Percentiles rank a stretch among this genome's conserved stretches.
These are phyloP conservation scores for Talaromyces sp. DNA, from an alignment of 2,329 filamentous ascomycete genomes.

Conservation along the genomic window DNA sequence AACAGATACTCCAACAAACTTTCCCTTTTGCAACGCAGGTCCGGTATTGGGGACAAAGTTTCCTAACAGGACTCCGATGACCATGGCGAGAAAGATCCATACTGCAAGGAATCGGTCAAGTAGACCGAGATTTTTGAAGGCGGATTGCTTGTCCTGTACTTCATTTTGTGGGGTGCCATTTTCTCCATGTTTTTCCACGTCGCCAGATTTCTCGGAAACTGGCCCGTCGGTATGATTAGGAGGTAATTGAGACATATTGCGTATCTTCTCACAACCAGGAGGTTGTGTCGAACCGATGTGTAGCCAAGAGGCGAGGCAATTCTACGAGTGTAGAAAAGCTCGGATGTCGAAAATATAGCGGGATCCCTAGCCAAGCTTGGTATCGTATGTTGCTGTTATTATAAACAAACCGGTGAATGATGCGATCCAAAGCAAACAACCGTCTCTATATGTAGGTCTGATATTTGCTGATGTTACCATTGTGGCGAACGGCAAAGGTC, in stretches of 20 bases:
- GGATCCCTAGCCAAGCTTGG: not conserved
- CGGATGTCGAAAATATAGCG: not conserved
- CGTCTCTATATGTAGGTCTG: not conserved
- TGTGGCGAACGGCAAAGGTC: not conserved
- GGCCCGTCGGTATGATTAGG: not conserved
- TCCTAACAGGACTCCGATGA: slow-evolving; percentile 69
- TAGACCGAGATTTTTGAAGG: slow-evolving; percentile 54
- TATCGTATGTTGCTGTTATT: not conserved
- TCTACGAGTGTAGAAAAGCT: not conserved
- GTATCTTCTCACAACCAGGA: no score
- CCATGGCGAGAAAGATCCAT: slow-evolving; percentile 79
- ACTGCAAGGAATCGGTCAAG: slow-evolving; percentile 65
- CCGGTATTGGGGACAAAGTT: slow-evolving; percentile 69
- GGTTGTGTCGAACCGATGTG: not conserved
- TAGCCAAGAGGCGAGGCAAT: not conserved
- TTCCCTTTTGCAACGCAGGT: slow-evolving; percentile 64
- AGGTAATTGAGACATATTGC: not conserved
- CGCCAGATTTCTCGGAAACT: not conserved
- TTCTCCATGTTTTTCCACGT: not conserved
- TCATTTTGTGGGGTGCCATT: not conserved
- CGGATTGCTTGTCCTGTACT: slow-evolving; percentile 22
- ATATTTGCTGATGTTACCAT: not conserved
- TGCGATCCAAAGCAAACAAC: not conserved
- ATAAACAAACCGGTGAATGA: not conserved
- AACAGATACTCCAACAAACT: slow-evolving; percentile 68